These are phyloP conservation scores for Cercospora sesami DNA, from an alignment of 2,329 filamentous ascomycete genomes.

Conservation along the genomic window DNA sequence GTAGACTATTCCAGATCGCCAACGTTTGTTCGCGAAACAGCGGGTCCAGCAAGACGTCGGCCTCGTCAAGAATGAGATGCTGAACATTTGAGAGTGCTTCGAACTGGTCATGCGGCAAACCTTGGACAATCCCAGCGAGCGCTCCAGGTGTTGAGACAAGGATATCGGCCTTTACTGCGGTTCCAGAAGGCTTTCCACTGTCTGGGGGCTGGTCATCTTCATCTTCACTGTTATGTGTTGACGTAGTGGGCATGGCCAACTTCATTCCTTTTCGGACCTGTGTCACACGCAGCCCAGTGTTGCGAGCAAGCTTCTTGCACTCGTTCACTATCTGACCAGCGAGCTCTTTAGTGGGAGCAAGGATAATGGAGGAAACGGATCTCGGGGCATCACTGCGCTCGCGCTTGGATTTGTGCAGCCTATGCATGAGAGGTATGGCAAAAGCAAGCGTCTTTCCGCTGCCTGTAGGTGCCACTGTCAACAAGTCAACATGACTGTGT, in stretches of 20 bases:
- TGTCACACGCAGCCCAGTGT: slow-evolving; percentile 75
- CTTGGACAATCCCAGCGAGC: slow-evolving; percentile 70
- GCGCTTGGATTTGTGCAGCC: slow-evolving; percentile 52
- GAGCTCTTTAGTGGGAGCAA: slow-evolving; percentile 54
- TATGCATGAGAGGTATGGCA: slow-evolving; percentile 80
- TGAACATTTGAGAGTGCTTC: slow-evolving; percentile 57
- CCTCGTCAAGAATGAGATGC: slow-evolving; percentile 84
- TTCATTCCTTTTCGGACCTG: slow-evolving; percentile 84
- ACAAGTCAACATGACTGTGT: slow-evolving; percentile 61
- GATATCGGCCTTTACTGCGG: slow-evolving; percentile 70
- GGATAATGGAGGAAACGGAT: slow-evolving; percentile 44
- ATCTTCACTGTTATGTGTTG: slow-evolving; percentile 39
- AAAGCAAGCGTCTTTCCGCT: slow-evolving; percentile 97
- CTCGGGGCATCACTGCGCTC: slow-evolving; percentile 15
- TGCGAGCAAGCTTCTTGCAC: slow-evolving; percentile 74
- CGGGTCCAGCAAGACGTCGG: slow-evolving; percentile 87
- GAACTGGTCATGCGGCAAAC: slow-evolving; percentile 41
- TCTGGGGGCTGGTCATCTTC: slow-evolving; percentile 26
- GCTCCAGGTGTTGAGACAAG: slow-evolving; percentile 77
- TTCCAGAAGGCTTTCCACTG: slow-evolving; percentile 37
- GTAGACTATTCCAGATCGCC: slow-evolving; percentile 78
- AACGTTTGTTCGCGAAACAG: slow-evolving; percentile 88
- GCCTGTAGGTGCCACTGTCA: slow-evolving; percentile 89
- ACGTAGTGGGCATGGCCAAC: slow-evolving; percentile 50
- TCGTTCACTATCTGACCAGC: slow-evolving; percentile 61